Evolutionary conservation across 805 yeast genomes (phyloP).

Genomic region (Saccharomycopsis schoenii): DNA sequence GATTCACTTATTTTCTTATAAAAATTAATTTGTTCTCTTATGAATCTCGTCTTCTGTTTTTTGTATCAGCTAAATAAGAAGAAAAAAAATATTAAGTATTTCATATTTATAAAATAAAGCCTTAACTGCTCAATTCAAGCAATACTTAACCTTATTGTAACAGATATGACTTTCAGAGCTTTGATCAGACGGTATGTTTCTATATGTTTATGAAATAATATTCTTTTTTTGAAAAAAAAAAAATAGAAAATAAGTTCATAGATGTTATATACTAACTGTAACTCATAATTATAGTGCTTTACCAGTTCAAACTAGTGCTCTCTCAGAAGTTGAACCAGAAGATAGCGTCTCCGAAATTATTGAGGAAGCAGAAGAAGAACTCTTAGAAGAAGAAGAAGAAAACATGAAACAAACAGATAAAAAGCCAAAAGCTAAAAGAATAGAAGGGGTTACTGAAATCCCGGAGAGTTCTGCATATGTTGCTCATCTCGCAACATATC

Average conservation of each 20-base stretch:
- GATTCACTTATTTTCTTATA: too few species aligned
- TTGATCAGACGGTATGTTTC: conserved; percentile 1
- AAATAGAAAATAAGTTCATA: not conserved
- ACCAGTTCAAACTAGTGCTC: not conserved
- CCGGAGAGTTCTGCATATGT: conserved; percentile 40
- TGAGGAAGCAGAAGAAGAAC: not conserved
- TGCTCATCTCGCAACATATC: conserved; percentile 40
- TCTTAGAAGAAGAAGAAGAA: not conserved
- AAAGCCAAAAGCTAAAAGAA: conserved; percentile 1
- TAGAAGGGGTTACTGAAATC: conserved; percentile 22
- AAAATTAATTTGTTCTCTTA: not conserved
- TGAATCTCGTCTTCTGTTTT: too few species aligned
- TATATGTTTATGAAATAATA: too few species aligned
- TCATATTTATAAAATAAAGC: not conserved
- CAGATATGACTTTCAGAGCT: conserved; percentile 6
- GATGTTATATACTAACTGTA: too few species aligned
- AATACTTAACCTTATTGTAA: not conserved
- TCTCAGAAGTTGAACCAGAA: not conserved
- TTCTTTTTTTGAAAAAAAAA: not conserved
- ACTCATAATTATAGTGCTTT: not conserved
- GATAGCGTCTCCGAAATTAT: not conserved
- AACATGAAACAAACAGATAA: not conserved
- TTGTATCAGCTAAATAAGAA: not conserved
- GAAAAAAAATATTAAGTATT: not conserved
- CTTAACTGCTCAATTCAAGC: not conserved